Evolutionary conservation across 345 rosid species (phyloP).

Genomic region (Eucalyptus guilfoylei): DNA sequence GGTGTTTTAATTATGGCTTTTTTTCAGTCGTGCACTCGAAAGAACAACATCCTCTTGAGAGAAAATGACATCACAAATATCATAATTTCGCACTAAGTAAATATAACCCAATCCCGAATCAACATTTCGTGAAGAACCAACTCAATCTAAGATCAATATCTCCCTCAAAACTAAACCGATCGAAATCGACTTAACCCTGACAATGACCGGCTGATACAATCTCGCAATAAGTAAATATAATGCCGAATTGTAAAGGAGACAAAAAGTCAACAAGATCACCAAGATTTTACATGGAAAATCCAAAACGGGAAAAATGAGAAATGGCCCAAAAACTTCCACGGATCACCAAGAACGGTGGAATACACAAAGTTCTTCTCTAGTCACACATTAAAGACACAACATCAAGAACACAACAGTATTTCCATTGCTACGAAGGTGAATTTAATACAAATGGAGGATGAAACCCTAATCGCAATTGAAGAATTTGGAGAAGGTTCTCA

Average conservation of each 20-base stretch:
- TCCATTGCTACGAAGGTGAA: neutral
- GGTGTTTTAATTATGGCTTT: neutral
- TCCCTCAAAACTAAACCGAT: neutral
- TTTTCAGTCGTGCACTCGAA: neutral
- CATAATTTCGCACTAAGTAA: no score
- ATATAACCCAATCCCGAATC: accelerated
- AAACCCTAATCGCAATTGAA: no score
- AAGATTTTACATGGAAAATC: no score
- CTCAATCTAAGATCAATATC: neutral
- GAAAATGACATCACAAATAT: no score
- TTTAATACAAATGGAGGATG: neutral
- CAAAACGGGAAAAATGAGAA: no score
- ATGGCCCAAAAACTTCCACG: no score
- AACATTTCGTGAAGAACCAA: neutral
- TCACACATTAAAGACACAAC: neutral
- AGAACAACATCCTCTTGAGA: neutral
- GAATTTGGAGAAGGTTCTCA: no score
- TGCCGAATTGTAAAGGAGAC: neutral
- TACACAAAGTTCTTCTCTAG: no score
- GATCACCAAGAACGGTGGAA: accelerated
- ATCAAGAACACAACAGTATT: neutral
- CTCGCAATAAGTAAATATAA: no score
- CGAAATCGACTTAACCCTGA: accelerated
- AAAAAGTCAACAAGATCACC: neutral
- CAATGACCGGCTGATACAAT: accelerated